Percentiles rank a stretch among this genome's conserved stretches.
Evolutionary conservation across 2,329 filamentous ascomycete genomes (phyloP).

Genomic region (Plectosphaerella cucumerina): DNA sequence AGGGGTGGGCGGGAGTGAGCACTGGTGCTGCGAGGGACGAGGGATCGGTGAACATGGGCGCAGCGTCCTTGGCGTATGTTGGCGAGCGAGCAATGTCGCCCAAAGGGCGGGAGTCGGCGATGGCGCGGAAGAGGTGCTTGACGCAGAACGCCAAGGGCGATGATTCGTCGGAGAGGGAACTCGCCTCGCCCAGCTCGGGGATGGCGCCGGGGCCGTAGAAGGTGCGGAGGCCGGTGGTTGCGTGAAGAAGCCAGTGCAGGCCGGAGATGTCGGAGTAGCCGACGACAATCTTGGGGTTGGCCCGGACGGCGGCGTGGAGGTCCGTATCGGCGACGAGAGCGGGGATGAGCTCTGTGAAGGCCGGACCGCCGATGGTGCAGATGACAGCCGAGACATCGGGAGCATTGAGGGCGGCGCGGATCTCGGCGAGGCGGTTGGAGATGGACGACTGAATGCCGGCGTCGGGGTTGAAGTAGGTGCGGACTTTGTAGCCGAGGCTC

Average conservation of each 20-base stretch:
- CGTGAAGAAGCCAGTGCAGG: slow-evolving; percentile 36
- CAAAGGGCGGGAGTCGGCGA: slow-evolving; percentile 19
- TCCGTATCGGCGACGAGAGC: slow-evolving; percentile 28
- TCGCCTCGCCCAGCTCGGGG: slow-evolving; percentile 30
- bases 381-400: slow-evolving; percentile 28
- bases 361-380: slow-evolving; percentile 33
- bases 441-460: slow-evolving; percentile 26
- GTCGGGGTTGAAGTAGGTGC: slow-evolving; percentile 24
- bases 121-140: slow-evolving; percentile 25
- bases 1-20: slow-evolving; percentile 21
- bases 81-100: slow-evolving; percentile 26
- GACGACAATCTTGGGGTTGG: slow-evolving; percentile 35
- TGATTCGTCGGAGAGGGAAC: slow-evolving; percentile 14
- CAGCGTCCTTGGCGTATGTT: slow-evolving; percentile 21
- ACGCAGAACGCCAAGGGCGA: slow-evolving; percentile 24
- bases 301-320: slow-evolving; percentile 25
- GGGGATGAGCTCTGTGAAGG: slow-evolving; percentile 35
- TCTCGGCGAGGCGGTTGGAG: slow-evolving; percentile 28
- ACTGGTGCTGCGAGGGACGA: slow-evolving; percentile 20
- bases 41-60: slow-evolving; percentile 16
- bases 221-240: slow-evolving; percentile 31
- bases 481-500: slow-evolving; percentile 28
- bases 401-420: slow-evolving; percentile 32
- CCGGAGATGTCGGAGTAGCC: slow-evolving; percentile 37
- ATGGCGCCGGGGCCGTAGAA: slow-evolving; percentile 38